Conservation (phyloP, 257 asterid species). For the Solanum megistacrolobum region DNA sequence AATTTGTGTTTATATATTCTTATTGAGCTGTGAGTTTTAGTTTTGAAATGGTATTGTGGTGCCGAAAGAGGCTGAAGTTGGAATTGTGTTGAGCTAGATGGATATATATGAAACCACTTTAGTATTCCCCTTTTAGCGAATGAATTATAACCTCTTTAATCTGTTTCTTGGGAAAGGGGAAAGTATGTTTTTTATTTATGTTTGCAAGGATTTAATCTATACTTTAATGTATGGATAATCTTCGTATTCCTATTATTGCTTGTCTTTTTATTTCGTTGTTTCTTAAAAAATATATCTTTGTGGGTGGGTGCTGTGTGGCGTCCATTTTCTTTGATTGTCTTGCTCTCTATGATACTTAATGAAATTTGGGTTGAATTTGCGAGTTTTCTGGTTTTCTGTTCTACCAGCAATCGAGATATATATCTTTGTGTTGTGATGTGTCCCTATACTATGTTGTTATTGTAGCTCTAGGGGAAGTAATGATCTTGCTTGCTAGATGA, state of each 20-base stretch:
- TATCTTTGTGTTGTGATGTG: slow-evolving; percentile 3
- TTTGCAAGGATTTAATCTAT: neutral
- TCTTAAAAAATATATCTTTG: neutral
- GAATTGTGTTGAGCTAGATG: neutral
- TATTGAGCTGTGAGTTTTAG: neutral
- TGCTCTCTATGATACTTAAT: neutral
- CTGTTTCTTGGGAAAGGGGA: neutral
- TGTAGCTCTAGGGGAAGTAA: slow-evolving; percentile 3
- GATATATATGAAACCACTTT: neutral
- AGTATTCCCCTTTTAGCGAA: neutral
- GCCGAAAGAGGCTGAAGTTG: neutral
- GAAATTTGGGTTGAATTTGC: neutral
- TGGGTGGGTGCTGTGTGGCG: neutral
- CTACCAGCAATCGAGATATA: neutral
- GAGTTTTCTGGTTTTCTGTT: neutral
- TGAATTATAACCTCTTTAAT: neutral
- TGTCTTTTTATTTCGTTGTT: neutral
- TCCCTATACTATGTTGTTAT: slow-evolving; percentile 1
- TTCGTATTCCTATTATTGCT: neutral
- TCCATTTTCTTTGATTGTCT: neutral
- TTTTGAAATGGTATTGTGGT: neutral
- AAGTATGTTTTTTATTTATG: neutral
- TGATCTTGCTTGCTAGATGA: slow-evolving; percentile 19
- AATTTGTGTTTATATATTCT: neutral
- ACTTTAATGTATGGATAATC: neutral